Conservation (phyloP, 1,284 basidiomycete species). For the Trichosporon sp. region DNA sequence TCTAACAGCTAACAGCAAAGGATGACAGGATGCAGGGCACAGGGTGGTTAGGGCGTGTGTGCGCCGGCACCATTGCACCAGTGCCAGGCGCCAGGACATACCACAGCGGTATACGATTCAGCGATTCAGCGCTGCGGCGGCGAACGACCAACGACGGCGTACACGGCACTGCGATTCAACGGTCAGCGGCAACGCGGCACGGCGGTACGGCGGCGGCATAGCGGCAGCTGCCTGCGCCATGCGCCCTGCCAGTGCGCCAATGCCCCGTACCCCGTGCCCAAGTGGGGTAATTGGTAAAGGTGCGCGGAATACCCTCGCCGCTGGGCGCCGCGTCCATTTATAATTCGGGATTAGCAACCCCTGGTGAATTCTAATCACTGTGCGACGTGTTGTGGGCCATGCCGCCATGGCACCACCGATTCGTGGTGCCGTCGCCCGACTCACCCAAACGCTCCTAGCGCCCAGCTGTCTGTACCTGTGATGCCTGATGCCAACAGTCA, state of each 20-base stretch:
- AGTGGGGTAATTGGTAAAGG: background rate
- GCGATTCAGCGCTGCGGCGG: too few species aligned
- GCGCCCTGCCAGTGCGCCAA: background rate
- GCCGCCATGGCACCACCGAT: background rate
- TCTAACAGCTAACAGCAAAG: background rate
- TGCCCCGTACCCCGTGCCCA: conserved; percentile 3
- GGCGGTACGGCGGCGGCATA: background rate
- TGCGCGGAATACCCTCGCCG: background rate
- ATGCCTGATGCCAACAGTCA: background rate
- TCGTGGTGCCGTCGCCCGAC: background rate
- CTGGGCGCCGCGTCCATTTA: background rate
- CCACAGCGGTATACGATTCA: too few species aligned
- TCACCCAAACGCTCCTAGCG: background rate
- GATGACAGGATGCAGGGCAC: background rate
- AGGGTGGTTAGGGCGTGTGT: background rate
- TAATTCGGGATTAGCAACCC: background rate
- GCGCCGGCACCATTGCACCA: background rate
- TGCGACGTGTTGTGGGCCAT: background rate
- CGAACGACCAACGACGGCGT: too few species aligned
- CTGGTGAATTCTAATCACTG: background rate
- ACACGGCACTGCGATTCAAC: too few species aligned
- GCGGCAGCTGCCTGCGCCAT: background rate
- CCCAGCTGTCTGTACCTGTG: background rate
- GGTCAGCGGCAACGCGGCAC: background rate
- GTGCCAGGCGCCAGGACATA: background rate